phyloP scores from a whole-genome alignment of 140 eudicot genomes.

The Ambrosia hybrid region DNA sequence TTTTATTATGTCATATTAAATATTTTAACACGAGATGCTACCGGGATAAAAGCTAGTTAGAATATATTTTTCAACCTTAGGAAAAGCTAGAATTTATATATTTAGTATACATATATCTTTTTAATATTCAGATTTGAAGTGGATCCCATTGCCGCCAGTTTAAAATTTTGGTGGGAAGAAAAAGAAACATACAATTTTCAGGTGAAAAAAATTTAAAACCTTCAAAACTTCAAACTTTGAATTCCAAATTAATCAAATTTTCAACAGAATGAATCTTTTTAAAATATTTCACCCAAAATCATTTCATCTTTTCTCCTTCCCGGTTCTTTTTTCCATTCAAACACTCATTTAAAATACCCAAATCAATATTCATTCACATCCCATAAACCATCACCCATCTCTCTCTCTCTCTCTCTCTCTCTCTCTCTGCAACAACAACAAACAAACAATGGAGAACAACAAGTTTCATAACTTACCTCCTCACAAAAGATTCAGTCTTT shows the following conservation, averaged over 20 bases:
- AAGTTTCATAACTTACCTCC: constrained; percentile 62
- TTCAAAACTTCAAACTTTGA: constrained; percentile 1
- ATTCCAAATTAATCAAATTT: constrained; percentile 10
- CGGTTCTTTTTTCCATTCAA: constrained; percentile 18
- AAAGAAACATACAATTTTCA: neutral
- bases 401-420: neutral
- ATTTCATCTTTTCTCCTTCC: constrained; percentile 16
- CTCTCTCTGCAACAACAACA: neutral
- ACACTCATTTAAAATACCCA: constrained; percentile 2
- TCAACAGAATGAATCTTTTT: too few species aligned
- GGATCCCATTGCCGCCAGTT: too few species aligned
- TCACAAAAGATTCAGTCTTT: constrained; percentile 58
- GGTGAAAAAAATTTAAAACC: neutral
- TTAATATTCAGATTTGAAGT: too few species aligned
- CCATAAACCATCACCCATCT: neutral
- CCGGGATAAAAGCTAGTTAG: too few species aligned
- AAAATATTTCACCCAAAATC: neutral
- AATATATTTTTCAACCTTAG: too few species aligned
- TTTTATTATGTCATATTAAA: too few species aligned
- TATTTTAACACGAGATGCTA: too few species aligned
- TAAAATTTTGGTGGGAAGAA: constrained; percentile 17
- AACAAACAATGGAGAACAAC: constrained; percentile 46
- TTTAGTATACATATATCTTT: too few species aligned
- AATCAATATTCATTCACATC: constrained; percentile 5
- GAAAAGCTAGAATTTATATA: too few species aligned